Evolutionary conservation across 176 grass and related monocot genomes (phyloP).

Genomic region (Cenchrus purpureus): DNA sequence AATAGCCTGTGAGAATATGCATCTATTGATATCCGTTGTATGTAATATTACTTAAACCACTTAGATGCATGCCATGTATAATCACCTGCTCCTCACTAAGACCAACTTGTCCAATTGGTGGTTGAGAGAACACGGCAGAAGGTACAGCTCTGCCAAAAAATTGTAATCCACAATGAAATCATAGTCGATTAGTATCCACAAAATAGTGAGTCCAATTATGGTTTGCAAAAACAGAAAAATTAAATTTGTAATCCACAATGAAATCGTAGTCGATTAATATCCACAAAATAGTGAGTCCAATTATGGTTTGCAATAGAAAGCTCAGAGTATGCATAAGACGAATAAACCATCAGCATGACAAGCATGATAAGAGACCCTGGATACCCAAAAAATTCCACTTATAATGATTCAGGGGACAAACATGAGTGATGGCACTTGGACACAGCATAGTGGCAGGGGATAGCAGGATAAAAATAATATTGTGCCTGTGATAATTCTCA

Average conservation of each 20-base stretch:
- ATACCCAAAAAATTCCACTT: conserved; percentile 14
- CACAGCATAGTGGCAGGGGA: background rate
- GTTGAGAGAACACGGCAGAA: conserved; percentile 91
- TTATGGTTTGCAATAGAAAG: conserved; percentile 26
- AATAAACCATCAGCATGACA: background rate
- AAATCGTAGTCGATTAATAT: conserved; percentile 22
- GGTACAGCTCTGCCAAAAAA: conserved; percentile 66
- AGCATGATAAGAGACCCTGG: conserved; percentile 3
- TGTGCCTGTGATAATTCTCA: background rate
- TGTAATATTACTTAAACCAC: background rate
- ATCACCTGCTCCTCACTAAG: conserved; percentile 87
- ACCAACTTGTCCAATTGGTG: conserved; percentile 90
- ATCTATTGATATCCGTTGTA: conserved; percentile 29
- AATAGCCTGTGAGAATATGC: conserved; percentile 58
- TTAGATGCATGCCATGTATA: conserved; percentile 9
- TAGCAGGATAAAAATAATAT: background rate
- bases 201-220: conserved; percentile 24
- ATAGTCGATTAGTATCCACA: conserved; percentile 15
- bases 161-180: background rate
- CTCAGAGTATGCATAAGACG: conserved; percentile 21
- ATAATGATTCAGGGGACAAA: background rate
- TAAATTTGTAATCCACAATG: background rate
- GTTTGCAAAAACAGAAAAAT: background rate
- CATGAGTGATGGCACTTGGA: background rate
- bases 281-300: conserved; percentile 23